Evolutionary conservation across 768 basidiomycete genomes (phyloP).

Genomic region (Phanerodontia chrysosporium): DNA sequence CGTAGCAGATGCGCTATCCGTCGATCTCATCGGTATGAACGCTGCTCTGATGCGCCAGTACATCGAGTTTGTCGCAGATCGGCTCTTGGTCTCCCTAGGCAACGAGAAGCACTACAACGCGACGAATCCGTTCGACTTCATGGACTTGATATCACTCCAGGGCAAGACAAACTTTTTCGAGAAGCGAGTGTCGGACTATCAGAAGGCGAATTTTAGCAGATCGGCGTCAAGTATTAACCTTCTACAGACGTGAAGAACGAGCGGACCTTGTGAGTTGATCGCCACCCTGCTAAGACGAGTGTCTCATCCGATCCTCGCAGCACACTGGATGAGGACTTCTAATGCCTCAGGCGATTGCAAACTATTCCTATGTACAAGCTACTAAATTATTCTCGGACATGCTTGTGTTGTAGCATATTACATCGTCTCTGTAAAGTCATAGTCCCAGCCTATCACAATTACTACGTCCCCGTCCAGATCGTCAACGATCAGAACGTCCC

Average conservation of each 20-base stretch:
- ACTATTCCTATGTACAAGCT: neutral
- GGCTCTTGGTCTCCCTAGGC: slow-evolving; percentile 79
- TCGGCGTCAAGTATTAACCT: neutral
- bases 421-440: neutral
- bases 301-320: slow-evolving; percentile 17
- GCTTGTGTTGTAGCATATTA: neutral
- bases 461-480: neutral
- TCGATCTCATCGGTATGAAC: slow-evolving; percentile 90
- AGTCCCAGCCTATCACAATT: too few relatives aligned
- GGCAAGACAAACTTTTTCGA: slow-evolving; percentile 98
- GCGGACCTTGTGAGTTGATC: slow-evolving; percentile 35
- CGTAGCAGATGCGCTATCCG: slow-evolving; percentile 72
- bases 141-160: slow-evolving; percentile 93
- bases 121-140: slow-evolving; percentile 87
- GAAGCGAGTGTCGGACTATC: slow-evolving; percentile 86
- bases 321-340: slow-evolving; percentile 40
- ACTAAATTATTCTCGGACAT: neutral
- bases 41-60: slow-evolving; percentile 83
- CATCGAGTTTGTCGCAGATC: slow-evolving; percentile 90
- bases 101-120: slow-evolving; percentile 74
- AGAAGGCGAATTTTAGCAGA: slow-evolving; percentile 56
- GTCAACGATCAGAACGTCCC: neutral
- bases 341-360: neutral
- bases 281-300: neutral
- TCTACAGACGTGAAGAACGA: slow-evolving; percentile 11